Evolutionary conservation across 2,329 filamentous ascomycete genomes (phyloP).

Genomic region (Aulographum hederae): DNA sequence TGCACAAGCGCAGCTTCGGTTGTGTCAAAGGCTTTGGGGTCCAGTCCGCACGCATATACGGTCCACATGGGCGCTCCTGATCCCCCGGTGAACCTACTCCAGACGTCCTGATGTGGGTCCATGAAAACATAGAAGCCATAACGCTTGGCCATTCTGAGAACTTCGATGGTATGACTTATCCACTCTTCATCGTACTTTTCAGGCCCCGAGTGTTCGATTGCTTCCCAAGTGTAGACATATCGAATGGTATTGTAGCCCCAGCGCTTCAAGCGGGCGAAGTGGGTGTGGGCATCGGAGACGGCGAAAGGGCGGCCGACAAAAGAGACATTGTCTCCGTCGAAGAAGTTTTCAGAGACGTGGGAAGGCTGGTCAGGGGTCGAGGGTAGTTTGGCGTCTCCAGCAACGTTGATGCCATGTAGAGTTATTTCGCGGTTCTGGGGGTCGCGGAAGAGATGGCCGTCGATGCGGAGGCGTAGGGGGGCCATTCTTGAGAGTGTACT

Average conservation of each 20-base stretch:
- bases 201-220: slow-evolving; percentile 83
- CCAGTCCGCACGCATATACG: slow-evolving; percentile 78
- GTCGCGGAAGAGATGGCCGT: slow-evolving; percentile 74
- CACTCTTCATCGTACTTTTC: slow-evolving; percentile 87
- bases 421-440: slow-evolving; percentile 65
- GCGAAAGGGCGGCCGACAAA: slow-evolving; percentile 78
- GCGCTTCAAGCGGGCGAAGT: slow-evolving; percentile 70
- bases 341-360: slow-evolving; percentile 62
- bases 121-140: slow-evolving; percentile 97
- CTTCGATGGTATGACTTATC: slow-evolving; percentile 75
- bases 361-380: slow-evolving; percentile 67
- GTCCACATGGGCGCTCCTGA: slow-evolving; percentile 98
- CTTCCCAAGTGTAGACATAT: slow-evolving; percentile 97
- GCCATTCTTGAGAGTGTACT: too few relatives aligned
- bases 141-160: slow-evolving; percentile 65
- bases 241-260: slow-evolving; percentile 94
- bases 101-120: slow-evolving; percentile 98
- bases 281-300: slow-evolving; percentile 61
- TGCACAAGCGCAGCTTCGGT: slow-evolving; percentile 91
- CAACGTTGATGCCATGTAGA: slow-evolving; percentile 84
- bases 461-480: slow-evolving; percentile 60
- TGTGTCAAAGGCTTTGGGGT: slow-evolving; percentile 65
- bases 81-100: slow-evolving; percentile 86
- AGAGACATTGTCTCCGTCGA: slow-evolving; percentile 77
- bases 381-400: slow-evolving; percentile 79